Evolutionary conservation across 352 stramenopile genomes (phyloP).

Genomic region (Globisporangium heterothallicum): DNA sequence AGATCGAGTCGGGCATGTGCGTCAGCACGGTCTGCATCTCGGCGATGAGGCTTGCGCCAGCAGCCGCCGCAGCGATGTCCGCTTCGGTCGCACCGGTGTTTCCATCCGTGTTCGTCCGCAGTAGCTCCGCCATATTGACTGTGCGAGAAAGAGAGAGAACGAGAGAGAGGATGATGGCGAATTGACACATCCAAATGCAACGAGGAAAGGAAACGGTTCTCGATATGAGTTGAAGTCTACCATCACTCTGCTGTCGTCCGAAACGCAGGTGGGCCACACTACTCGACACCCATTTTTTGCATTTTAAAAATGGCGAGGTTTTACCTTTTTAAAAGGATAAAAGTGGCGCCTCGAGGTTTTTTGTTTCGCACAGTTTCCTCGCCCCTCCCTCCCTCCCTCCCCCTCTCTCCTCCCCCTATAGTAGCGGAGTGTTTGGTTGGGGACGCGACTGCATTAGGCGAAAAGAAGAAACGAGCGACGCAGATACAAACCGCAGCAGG

Average conservation of each 20-base stretch:
- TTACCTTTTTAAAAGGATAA: not conserved
- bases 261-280: not conserved
- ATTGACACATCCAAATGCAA: too few relatives aligned
- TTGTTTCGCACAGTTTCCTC: not conserved
- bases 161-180: not conserved
- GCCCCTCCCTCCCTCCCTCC: not conserved
- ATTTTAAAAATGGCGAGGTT: not conserved
- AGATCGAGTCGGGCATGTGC: conserved; percentile 67
- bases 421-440: not conserved
- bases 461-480: not conserved
- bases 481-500: not conserved
- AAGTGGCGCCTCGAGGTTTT: not conserved
- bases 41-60: conserved; percentile 27
- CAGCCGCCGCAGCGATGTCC: not conserved
- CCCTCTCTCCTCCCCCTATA: not conserved
- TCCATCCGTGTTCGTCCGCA: conserved; percentile 1
- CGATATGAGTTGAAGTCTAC: not conserved
- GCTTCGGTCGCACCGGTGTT: not conserved
- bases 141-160: not conserved
- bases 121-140: not conserved
- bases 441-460: not conserved
- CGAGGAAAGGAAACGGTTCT: not conserved
- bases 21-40: conserved; percentile 68
- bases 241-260: not conserved
- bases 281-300: too few relatives aligned